Conservation (phyloP, 148 eudicot genomes). For the Beta vulgaris region DNA sequence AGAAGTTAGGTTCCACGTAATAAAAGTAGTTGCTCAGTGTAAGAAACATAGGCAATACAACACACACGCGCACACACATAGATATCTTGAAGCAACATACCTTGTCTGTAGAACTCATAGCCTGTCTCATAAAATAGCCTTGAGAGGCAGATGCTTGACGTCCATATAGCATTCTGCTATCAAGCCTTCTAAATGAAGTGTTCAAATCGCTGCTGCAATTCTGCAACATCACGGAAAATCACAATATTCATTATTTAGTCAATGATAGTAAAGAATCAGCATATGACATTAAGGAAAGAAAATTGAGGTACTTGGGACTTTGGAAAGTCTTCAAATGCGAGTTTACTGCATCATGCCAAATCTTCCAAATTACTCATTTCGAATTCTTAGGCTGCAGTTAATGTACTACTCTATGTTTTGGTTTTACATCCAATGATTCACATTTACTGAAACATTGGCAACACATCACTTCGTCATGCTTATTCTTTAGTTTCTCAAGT, state of each 20-base stretch:
- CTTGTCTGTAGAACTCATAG: conserved; percentile 32
- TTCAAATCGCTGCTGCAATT: conserved; percentile 58
- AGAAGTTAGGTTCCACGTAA: neutral
- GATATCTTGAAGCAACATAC: too few species aligned
- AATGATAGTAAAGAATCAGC: neutral
- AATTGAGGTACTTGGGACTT: neutral
- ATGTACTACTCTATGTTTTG: neutral
- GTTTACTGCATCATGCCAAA: neutral
- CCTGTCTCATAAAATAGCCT: conserved; percentile 68
- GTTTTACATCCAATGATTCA: neutral
- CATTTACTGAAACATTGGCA: too few species aligned
- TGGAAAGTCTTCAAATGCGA: neutral
- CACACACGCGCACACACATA: too few species aligned
- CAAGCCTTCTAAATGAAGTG: conserved; percentile 53
- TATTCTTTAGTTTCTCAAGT: too few species aligned
- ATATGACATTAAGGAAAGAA: neutral
- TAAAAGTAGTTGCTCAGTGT: too few species aligned
- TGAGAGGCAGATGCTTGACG: conserved; percentile 64
- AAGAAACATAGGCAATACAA: neutral
- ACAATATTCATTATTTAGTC: neutral
- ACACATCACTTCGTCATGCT: too few species aligned
- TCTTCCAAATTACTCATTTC: neutral
- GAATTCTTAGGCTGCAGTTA: neutral
- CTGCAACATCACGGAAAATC: conserved; percentile 30
- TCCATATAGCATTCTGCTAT: conserved; percentile 50